Evolutionary conservation across 2,329 filamentous ascomycete genomes (phyloP).

Genomic region (Alternaria brassicicola): DNA sequence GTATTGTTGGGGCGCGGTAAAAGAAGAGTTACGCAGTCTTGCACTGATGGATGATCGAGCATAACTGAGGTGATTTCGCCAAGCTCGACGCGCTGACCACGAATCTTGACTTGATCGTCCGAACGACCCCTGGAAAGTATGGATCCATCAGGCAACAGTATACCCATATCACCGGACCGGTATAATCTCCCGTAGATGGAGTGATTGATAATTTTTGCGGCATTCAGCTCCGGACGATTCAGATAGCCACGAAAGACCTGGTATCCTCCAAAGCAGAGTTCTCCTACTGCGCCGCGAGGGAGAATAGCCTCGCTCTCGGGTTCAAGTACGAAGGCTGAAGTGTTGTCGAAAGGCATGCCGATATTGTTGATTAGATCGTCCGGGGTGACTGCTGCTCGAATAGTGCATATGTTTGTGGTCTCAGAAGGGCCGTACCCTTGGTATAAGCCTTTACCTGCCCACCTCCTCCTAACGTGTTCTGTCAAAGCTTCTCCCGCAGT

Average conservation of each 20-base stretch:
- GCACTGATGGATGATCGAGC: slow-evolving; percentile 58
- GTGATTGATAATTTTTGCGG: slow-evolving; percentile 72
- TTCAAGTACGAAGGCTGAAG: slow-evolving; percentile 71
- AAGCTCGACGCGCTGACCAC: slow-evolving; percentile 80
- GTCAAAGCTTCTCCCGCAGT: slow-evolving; percentile 83
- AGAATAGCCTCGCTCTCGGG: slow-evolving; percentile 51
- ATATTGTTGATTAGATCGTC: slow-evolving; percentile 73
- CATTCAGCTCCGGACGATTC: slow-evolving; percentile 66
- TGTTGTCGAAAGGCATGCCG: slow-evolving; percentile 76
- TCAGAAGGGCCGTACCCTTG: slow-evolving; percentile 84
- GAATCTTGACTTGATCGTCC: slow-evolving; percentile 82
- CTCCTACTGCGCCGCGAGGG: slow-evolving; percentile 75
- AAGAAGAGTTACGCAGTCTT: slow-evolving; percentile 70
- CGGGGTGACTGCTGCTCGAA: slow-evolving; percentile 64
- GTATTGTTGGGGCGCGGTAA: slow-evolving; percentile 54
- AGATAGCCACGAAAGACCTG: slow-evolving; percentile 80
- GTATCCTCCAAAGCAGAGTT: slow-evolving; percentile 84
- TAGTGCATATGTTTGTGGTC: slow-evolving; percentile 85
- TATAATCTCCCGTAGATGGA: slow-evolving; percentile 74
- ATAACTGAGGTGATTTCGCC: slow-evolving; percentile 73
- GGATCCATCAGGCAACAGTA: slow-evolving; percentile 77
- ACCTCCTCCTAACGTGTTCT: slow-evolving; percentile 69
- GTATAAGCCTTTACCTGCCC: slow-evolving; percentile 71
- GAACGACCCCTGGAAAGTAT: slow-evolving; percentile 74
- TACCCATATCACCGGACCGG: slow-evolving; percentile 80